Conservation (phyloP, 2,329 filamentous ascomycete genomes). For the Conoideocrella luteorostrata region DNA sequence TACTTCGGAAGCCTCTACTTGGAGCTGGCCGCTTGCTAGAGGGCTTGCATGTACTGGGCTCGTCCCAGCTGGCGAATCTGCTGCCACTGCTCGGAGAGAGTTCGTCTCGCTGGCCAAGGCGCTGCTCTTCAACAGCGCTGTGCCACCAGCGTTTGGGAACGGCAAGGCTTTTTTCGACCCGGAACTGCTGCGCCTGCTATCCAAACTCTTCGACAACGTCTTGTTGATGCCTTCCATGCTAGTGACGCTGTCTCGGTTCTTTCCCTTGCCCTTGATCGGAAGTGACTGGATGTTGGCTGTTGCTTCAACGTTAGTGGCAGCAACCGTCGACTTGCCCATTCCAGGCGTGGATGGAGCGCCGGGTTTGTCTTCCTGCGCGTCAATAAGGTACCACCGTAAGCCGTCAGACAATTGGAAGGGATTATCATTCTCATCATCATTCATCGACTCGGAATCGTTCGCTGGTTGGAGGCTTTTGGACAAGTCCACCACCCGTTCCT, state of each 20-base stretch:
- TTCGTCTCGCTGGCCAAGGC: conserved; percentile 53
- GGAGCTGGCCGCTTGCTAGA: conserved; percentile 16
- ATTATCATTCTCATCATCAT: conserved; percentile 79
- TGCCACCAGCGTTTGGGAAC: conserved; percentile 38
- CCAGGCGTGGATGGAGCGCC: conserved; percentile 89
- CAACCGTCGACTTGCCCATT: conserved; percentile 85
- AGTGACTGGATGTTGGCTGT: conserved; percentile 63
- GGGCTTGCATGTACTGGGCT: conserved; percentile 33
- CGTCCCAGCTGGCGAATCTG: conserved; percentile 33
- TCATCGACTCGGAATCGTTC: conserved; percentile 43
- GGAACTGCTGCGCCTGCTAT: conserved; percentile 84
- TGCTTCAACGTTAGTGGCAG: conserved; percentile 79
- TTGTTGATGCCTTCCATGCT: conserved; percentile 69
- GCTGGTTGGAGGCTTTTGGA: conserved; percentile 62
- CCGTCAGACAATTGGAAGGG: conserved; percentile 95
- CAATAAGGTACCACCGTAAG: conserved; percentile 90
- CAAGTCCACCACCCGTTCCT: conserved; percentile 89
- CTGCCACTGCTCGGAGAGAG: conserved; percentile 44
- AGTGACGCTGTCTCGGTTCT: conserved; percentile 38
- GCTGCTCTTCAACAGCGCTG: conserved; percentile 40
- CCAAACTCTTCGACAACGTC: conserved; percentile 78
- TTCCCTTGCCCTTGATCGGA: conserved; percentile 37
- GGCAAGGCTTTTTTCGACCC: conserved; percentile 71
- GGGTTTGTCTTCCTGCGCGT: conserved; percentile 87
- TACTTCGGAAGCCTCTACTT: conserved; percentile 12